Base-by-base conservation (phyloP, 2,329 filamentous ascomycete species). In the Phyllosticta citrichinensis region DNA sequence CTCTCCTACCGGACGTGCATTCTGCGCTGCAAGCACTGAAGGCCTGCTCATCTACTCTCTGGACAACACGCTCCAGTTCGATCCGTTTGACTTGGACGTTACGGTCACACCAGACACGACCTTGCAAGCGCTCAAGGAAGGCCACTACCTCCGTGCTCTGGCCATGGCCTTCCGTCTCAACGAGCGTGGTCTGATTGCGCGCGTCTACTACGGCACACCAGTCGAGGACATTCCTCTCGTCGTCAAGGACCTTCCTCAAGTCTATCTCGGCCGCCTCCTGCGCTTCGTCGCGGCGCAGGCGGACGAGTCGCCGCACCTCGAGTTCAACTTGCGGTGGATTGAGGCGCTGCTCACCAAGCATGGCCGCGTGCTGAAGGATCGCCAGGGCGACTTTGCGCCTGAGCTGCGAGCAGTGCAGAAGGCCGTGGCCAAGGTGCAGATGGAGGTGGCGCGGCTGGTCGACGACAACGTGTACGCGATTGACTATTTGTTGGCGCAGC, bases 161-260 rank as follows among this genome's bases (percentile, higher is more conserved):
- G 86, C 97, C 65, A 99, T 99, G 94, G 88, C 92, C 1, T 99
- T 99, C 81, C 88, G 95, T 5, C 85, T 99, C 62, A 97, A 96
- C 75, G 90, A 96, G 73, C 81, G 85, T 4, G 84, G 86, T 22
- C 80, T 99, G 55, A 85, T 97, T 64, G 88, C 88, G 67, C 85
- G 86, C 59, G 89, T 97, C 19, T 97, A 96, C 76, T 87, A 95
- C 74, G 83, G 84, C 2, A 87, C 93, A 24, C 92, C 94, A 1
- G 80, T 87, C 52, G 74, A 79, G 2, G 87, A 93, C 65, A 88
- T 97, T 55, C 70, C 83, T 0, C 83, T 96, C 9, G 86, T 96
- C 0, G 89, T 96, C 24, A 85, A 84, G 58, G 84, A 88, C 33
- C 77, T 97, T 47, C 94, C 94, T 0, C 81, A 83, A 0, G 88